Evolutionary conservation across 805 yeast species (phyloP), one percentile per base, ranked within the genome.

Genomic region (Wickerhamiella nectarea): DNA sequence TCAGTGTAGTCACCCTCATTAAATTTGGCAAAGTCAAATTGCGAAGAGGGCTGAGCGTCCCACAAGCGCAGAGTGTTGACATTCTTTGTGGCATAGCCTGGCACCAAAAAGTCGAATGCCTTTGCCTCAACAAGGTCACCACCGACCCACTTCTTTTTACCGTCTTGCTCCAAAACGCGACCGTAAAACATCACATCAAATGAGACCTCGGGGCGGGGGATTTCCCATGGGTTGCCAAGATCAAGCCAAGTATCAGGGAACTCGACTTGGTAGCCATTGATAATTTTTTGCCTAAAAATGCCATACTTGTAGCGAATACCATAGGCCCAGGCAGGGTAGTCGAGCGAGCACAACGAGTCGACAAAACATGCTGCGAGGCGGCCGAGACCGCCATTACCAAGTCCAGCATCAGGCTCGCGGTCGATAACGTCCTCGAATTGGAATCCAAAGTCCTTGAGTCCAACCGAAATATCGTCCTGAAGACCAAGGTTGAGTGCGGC

Each of bases 311-410:
- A 86, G 59, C 94, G 79, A 53, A 86, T 67, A 48, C 96, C 95
- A 61, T 86, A 86, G 50, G 96, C 96, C 96, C 96, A 86, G 41
- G 94, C 94, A 14, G 93, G 85, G 61, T 82, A 83, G 61, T 82
- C 78, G 51, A 82, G 80, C 4, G 94, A 77, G 28, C 91, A 75
- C 59, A 86, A 66, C 1, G 95, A 84, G 64, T 87, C 95, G 38
- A 86, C 75, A 59, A 85, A 86, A 64, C 95, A 87, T 17, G 95
- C 95, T 18, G 95, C 95, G 57, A 86, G 69, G 59, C 96, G 75
- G 50, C 96, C 96, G 45, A 86, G 68, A 50, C 96, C 96, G 58
- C 96, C 96, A 57, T 87, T 87, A 56, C 96, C 96, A 44, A 86
- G 71, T 20, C 86, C 95, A 9, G 95, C 95, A 62, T 86, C 96